phyloP scores from a whole-genome alignment of 139 green algal species.

The Chlamydomonas schloesseri region DNA sequence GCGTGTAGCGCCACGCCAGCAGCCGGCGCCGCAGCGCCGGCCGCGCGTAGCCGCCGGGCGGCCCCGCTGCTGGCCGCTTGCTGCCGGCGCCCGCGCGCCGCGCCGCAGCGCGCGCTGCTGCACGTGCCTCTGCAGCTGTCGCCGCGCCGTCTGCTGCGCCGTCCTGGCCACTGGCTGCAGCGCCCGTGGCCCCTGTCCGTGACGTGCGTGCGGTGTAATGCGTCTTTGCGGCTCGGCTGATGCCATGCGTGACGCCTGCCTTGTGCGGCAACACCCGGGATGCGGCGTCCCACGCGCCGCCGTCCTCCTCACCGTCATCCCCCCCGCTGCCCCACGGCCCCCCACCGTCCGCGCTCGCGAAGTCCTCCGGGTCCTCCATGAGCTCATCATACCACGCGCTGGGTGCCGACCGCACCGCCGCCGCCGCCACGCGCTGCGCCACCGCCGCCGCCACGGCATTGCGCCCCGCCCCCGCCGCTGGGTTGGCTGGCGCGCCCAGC shows the following conservation, averaged over 20 bases:
- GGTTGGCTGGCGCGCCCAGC: too few relatives aligned
- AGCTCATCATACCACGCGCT: neutral
- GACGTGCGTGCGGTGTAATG: neutral
- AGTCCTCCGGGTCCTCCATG: neutral
- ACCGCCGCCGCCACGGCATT: neutral
- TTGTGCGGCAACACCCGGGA: neutral
- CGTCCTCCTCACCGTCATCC: neutral
- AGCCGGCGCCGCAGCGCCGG: conserved; percentile 9
- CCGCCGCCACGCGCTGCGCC: neutral
- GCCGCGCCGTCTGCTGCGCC: neutral
- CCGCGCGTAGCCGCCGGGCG: neutral
- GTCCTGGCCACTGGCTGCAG: neutral
- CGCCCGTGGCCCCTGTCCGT: neutral
- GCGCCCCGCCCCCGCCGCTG: neutral
- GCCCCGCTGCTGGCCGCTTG: conserved; percentile 3
- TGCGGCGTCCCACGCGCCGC: neutral
- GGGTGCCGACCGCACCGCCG: neutral
- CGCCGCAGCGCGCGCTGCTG: neutral
- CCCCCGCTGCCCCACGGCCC: neutral
- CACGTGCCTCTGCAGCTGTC: too few relatives aligned
- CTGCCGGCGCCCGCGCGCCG: neutral
- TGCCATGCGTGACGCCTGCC: neutral
- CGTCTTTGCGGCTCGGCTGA: neutral
- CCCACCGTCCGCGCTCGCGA: neutral
- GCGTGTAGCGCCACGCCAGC: conserved; percentile 6